Conservation (phyloP, 2,329 filamentous ascomycete species). For the Venturia effusa region DNA sequence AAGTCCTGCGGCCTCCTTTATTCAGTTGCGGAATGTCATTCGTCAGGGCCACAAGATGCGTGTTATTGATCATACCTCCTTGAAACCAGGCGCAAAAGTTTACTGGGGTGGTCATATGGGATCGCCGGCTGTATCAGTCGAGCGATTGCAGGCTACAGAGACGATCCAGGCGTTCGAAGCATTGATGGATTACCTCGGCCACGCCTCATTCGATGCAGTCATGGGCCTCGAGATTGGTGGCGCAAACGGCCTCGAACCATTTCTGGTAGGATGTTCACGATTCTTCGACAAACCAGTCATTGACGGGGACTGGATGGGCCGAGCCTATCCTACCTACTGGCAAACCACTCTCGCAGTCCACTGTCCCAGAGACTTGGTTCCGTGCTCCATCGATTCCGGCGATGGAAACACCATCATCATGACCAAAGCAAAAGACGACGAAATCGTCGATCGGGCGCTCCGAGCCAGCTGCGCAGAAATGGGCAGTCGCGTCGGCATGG, state of each 20-base stretch:
- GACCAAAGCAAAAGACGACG: constrained; percentile 11
- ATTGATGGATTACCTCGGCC: constrained; percentile 4
- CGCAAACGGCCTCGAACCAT: constrained; percentile 27
- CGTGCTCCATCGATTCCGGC: constrained; percentile 31
- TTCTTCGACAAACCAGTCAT: constrained; percentile 20
- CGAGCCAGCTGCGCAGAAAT: constrained; percentile 8
- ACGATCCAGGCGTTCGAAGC: constrained; percentile 14
- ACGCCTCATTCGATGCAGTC: constrained; percentile 27
- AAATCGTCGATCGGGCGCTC: constrained; percentile 12
- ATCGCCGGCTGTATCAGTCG: constrained; percentile 32
- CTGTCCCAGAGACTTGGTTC: constrained; percentile 30
- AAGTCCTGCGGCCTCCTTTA: constrained; percentile 33
- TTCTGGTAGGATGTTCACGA: constrained; percentile 17
- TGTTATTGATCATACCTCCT: constrained; percentile 30
- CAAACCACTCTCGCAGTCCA: constrained; percentile 19
- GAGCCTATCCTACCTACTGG: constrained; percentile 36
- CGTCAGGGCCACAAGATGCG: constrained; percentile 29
- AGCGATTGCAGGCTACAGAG: constrained; percentile 33
- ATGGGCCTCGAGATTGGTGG: constrained; percentile 38
- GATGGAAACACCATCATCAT: constrained; percentile 14
- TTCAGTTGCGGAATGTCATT: constrained; percentile 31
- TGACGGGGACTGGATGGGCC: constrained; percentile 39
- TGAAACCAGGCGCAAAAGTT: constrained; percentile 33
- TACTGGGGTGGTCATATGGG: constrained; percentile 36
- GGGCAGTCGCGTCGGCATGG: constrained; percentile 25